Evolutionary conservation across 768 basidiomycete species (phyloP).

Genomic region (Macrolepiota dolichaula): DNA sequence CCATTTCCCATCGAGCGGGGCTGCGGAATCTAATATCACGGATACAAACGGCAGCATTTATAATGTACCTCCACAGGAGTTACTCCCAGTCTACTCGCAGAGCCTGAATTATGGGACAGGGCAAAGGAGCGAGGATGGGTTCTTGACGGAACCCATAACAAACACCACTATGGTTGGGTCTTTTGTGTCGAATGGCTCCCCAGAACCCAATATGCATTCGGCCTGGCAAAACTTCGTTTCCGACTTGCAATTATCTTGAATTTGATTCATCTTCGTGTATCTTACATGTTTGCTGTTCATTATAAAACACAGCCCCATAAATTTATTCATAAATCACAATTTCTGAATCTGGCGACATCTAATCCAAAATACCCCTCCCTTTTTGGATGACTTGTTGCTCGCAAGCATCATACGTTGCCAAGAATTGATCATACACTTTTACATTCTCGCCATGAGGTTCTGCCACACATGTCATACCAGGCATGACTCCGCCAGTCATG

Average conservation of each 20-base stretch:
- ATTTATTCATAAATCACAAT: not conserved
- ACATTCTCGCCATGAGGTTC: conserved; percentile 44
- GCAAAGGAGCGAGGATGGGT: not conserved
- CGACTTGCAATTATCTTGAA: not conserved
- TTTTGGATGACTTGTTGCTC: conserved; percentile 46
- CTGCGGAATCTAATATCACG: not conserved
- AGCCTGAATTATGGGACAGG: not conserved
- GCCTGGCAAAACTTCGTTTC: not conserved
- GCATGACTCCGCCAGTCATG: conserved; percentile 51
- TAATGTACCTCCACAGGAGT: not conserved
- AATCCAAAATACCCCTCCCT: conserved; percentile 2
- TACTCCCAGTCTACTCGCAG: not conserved
- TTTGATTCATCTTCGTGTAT: not conserved
- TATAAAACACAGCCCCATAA: not conserved
- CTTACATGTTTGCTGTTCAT: not conserved
- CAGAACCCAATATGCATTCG: not conserved
- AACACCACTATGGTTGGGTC: not conserved
- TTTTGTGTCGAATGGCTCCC: not conserved
- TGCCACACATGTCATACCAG: conserved; percentile 58
- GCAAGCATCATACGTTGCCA: conserved; percentile 50
- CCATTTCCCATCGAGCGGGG: not conserved
- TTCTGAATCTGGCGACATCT: not conserved
- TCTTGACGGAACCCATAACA: not conserved
- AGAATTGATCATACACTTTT: conserved; percentile 50
- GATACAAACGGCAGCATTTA: not conserved